These are phyloP conservation scores for Colletotrichum cereale DNA, from an alignment of 2,329 filamentous ascomycete genomes.

Conservation along the genomic window DNA sequence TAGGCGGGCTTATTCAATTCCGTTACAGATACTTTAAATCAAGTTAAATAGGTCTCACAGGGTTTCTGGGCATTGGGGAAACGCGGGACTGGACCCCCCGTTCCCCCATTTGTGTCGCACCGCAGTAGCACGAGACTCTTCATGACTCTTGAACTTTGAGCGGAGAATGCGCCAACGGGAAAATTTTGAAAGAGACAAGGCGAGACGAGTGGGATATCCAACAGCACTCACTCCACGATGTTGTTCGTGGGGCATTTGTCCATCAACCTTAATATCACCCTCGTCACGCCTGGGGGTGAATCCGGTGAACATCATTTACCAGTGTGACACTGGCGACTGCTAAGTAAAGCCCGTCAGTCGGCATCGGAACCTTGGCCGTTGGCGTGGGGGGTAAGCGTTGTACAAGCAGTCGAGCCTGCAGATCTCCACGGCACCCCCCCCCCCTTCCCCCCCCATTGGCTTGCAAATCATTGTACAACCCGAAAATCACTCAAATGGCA, in stretches of 20 bases:
- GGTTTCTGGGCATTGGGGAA: neutral
- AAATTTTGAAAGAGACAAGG: neutral
- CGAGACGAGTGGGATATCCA: neutral
- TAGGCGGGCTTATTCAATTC: neutral
- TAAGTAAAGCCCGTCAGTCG: neutral
- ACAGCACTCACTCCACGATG: neutral
- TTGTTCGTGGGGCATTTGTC: neutral
- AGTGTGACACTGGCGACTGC: neutral
- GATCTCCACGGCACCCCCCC: neutral
- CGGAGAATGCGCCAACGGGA: neutral
- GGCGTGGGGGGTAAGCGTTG: neutral
- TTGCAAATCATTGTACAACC: too few species aligned
- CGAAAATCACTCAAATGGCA: neutral
- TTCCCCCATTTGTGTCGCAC: neutral
- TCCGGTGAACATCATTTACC: too few species aligned
- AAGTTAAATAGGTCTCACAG: neutral
- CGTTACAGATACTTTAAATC: neutral
- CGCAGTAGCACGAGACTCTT: neutral
- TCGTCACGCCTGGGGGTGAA: neutral
- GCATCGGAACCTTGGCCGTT: neutral
- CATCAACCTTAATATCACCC: neutral
- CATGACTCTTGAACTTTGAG: too few species aligned
- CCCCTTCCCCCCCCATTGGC: too few species aligned
- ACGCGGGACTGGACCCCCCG: neutral
- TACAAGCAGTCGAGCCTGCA: neutral